Percentiles rank a stretch among this genome's conserved stretches.
Conservation (phyloP, 768 basidiomycete genomes). For the Russula griseocarnosa region DNA sequence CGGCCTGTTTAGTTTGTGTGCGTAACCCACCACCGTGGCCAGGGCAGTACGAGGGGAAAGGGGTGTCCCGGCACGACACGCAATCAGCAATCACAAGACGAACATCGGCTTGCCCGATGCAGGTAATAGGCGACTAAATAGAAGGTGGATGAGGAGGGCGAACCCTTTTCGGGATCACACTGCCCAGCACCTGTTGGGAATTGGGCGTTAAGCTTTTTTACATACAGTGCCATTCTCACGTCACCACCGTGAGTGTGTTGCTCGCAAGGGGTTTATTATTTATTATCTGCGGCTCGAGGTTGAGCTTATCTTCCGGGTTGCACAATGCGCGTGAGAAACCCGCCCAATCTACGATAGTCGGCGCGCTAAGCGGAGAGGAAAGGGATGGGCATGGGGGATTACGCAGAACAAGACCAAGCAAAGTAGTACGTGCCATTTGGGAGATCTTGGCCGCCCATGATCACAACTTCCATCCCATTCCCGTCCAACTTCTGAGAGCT, state of each 20-base stretch:
- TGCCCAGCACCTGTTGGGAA: slow-evolving; percentile 13
- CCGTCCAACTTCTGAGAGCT: slow-evolving; percentile 2
- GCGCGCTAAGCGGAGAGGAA: slow-evolving; percentile 2
- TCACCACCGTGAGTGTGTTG: slow-evolving; percentile 9
- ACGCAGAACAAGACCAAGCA: slow-evolving; percentile 10
- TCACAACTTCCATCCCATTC: slow-evolving; percentile 10
- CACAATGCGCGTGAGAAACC: background rate
- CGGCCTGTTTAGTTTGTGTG: slow-evolving; percentile 16
- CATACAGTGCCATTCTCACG: slow-evolving; percentile 18
- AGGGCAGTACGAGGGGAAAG: slow-evolving; percentile 11
- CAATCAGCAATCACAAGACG: slow-evolving; percentile 25
- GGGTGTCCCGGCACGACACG: slow-evolving; percentile 7
- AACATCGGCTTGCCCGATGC: slow-evolving; percentile 21
- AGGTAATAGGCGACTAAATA: slow-evolving; percentile 23
- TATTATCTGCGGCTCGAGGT: too few relatives aligned
- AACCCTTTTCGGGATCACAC: slow-evolving; percentile 24
- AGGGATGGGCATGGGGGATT: background rate
- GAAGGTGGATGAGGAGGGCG: slow-evolving; percentile 9
- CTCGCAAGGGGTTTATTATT: background rate
- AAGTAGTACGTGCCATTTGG: slow-evolving; percentile 5
- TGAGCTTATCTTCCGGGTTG: too few relatives aligned
- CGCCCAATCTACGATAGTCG: background rate
- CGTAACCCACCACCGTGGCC: slow-evolving; percentile 12
- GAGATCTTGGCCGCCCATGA: slow-evolving; percentile 17
- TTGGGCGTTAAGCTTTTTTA: slow-evolving; percentile 26